phyloP scores from a whole-genome alignment of 2,329 filamentous ascomycete genomes.

The Malbranchea cinnamomea region DNA sequence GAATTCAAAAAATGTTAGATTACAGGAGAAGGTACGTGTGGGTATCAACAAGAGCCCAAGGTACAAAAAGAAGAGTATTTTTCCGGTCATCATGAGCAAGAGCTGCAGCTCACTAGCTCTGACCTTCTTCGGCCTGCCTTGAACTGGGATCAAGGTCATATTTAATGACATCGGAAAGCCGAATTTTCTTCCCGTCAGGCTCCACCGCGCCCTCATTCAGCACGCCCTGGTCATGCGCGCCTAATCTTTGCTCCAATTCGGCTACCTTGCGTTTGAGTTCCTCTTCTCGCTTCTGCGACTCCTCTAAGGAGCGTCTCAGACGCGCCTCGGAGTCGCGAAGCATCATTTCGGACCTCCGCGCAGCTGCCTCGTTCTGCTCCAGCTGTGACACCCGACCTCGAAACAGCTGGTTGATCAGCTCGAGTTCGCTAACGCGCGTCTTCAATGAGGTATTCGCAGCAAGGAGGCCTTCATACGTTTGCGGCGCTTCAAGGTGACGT shows the following conservation, averaged over 20 bases:
- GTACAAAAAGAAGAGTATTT: slow-evolving; percentile 1
- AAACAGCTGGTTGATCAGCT: slow-evolving; percentile 82
- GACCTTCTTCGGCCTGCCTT: slow-evolving; percentile 4
- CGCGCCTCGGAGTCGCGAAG: slow-evolving; percentile 39
- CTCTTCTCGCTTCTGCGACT: slow-evolving; percentile 63
- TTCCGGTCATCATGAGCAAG: slow-evolving; percentile 1
- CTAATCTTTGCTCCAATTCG: slow-evolving; percentile 49
- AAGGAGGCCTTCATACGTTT: slow-evolving; percentile 66
- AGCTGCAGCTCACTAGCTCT: no score
- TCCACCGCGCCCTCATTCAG: slow-evolving; percentile 23
- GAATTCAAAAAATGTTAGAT: slow-evolving; percentile 1
- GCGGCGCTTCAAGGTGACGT: slow-evolving; percentile 53
- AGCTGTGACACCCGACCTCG: slow-evolving; percentile 59
- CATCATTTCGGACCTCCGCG: slow-evolving; percentile 44
- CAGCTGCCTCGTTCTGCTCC: slow-evolving; percentile 58
- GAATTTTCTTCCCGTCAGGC: slow-evolving; percentile 40
- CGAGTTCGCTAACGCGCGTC: slow-evolving; percentile 86
- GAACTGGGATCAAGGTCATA: slow-evolving; percentile 19
- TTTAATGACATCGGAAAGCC: slow-evolving; percentile 39
- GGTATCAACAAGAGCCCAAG: no score
- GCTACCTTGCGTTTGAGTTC: slow-evolving; percentile 70
- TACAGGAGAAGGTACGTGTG: slow-evolving; percentile 1
- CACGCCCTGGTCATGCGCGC: slow-evolving; percentile 13
- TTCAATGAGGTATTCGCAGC: slow-evolving; percentile 76
- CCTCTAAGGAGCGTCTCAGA: slow-evolving; percentile 52